phyloP scores from a whole-genome alignment of 495 filamentous ascomycete genomes.

The Tuber indicum region DNA sequence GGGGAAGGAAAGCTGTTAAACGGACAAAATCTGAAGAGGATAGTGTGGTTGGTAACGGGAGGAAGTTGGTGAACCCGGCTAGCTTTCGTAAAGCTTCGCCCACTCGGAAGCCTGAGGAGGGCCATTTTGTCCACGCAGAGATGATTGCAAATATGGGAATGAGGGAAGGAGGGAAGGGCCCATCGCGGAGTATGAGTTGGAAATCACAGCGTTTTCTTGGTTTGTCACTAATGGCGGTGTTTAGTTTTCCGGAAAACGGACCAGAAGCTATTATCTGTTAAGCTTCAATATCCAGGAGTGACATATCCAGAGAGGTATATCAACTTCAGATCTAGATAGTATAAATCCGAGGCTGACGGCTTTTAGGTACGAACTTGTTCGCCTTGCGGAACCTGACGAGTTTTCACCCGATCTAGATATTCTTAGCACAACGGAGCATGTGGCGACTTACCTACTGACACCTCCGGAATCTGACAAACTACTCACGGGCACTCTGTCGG shows the following conservation, averaged over 20 bases:
- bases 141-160: constrained; percentile 35
- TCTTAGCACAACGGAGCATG: constrained; percentile 64
- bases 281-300: constrained; percentile 66
- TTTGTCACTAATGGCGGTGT: constrained; percentile 18
- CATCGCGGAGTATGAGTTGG: constrained; percentile 29
- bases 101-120: constrained; percentile 19
- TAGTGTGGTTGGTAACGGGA: constrained; percentile 10
- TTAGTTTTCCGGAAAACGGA: constrained; percentile 40
- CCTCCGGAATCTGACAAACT: constrained; percentile 58
- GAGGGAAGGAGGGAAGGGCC: constrained; percentile 27
- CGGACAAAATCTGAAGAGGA: constrained; percentile 21
- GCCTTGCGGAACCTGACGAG: constrained; percentile 64
- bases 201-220: constrained; percentile 4
- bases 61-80: constrained; percentile 35
- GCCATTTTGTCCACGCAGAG: constrained; percentile 37
- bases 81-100: constrained; percentile 34
- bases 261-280: constrained; percentile 47
- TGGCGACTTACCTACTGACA: constrained; percentile 67
- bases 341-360: constrained; percentile 6
- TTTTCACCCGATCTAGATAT: constrained; percentile 86
- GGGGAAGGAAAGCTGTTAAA: constrained; percentile 26
- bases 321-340: neutral
- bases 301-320: constrained; percentile 61
- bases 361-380: constrained; percentile 61
- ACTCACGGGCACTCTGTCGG: constrained; percentile 64